Evolutionary conservation across 2,329 filamentous ascomycete genomes (phyloP).

Genomic region (Harringtonia aguacate): DNA sequence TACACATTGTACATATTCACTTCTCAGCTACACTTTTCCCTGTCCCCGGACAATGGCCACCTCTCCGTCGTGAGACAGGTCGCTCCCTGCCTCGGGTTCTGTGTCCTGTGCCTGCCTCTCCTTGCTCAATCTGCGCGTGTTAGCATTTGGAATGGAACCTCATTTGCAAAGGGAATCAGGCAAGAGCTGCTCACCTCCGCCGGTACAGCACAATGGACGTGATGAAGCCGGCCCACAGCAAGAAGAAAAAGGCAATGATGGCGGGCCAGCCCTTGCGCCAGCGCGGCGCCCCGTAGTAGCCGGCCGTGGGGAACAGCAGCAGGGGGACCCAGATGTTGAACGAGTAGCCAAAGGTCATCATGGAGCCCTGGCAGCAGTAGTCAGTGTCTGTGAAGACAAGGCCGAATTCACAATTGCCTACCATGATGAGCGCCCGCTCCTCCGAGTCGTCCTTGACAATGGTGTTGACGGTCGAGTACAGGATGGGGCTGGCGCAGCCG

Average conservation of each 20-base stretch:
- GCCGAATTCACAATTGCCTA: slow-evolving; percentile 2
- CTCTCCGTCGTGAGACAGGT: not conserved
- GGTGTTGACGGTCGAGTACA: slow-evolving; percentile 32
- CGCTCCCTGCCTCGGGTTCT: not conserved
- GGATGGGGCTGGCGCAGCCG: slow-evolving; percentile 27
- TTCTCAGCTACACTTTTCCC: too few species aligned
- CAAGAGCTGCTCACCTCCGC: slow-evolving; percentile 12
- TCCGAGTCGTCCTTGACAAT: slow-evolving; percentile 28
- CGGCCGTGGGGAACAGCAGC: slow-evolving; percentile 29
- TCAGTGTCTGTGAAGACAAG: not conserved
- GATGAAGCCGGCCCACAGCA: slow-evolving; percentile 31
- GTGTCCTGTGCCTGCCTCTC: not conserved
- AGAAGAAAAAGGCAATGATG: slow-evolving; percentile 31
- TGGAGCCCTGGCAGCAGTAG: slow-evolving; percentile 25
- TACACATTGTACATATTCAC: too few species aligned
- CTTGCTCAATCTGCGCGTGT: too few species aligned
- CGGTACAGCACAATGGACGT: slow-evolving; percentile 24
- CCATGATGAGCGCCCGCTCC: slow-evolving; percentile 27
- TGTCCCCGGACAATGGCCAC: not conserved
- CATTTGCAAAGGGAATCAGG: too few species aligned
- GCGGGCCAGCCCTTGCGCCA: slow-evolving; percentile 39
- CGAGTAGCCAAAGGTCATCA: slow-evolving; percentile 35
- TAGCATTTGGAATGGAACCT: too few species aligned
- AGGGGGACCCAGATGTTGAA: slow-evolving; percentile 34
- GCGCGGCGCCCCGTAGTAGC: slow-evolving; percentile 28